Conservation (phyloP, 768 basidiomycete genomes). For the Cystofilobasidium capitatum region DNA sequence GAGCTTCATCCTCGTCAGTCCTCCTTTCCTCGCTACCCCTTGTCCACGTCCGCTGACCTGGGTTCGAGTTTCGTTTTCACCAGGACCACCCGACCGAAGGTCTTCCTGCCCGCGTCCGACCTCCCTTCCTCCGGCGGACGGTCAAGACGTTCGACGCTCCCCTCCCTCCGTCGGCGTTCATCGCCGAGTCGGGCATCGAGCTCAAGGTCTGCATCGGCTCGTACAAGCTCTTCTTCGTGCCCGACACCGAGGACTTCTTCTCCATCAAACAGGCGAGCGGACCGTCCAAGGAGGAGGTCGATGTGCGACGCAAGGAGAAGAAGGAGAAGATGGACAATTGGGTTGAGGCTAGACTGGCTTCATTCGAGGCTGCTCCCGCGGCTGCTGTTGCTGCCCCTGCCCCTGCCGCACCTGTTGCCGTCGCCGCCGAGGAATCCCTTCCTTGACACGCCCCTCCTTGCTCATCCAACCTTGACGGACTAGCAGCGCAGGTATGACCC, state of each 20-base stretch:
- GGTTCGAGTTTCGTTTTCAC: neutral
- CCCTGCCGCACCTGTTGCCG: neutral
- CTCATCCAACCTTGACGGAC: too few relatives aligned
- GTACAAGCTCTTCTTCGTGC: conserved; percentile 70
- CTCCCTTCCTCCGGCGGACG: neutral
- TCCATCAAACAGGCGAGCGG: neutral
- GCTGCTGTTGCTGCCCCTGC: neutral
- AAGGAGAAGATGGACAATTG: conserved; percentile 21
- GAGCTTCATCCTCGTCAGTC: conserved; percentile 40
- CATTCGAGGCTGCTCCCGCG: neutral
- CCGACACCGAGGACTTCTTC: conserved; percentile 43
- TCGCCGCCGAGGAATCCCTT: neutral
- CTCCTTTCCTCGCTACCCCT: neutral
- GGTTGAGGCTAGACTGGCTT: conserved; percentile 14
- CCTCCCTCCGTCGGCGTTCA: conserved; percentile 16
- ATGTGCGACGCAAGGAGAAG: neutral
- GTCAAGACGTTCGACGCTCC: conserved; percentile 1
- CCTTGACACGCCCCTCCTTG: too few relatives aligned
- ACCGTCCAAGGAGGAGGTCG: conserved; percentile 2
- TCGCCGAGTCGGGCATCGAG: conserved; percentile 52
- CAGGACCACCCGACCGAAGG: conserved; percentile 43
- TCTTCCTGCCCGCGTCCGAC: conserved; percentile 37
- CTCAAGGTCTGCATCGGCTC: conserved; percentile 66
- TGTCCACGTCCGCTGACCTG: neutral
- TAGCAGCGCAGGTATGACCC: too few relatives aligned